Evolutionary conservation across 495 filamentous ascomycete genomes (phyloP).

Genomic region (Xylaria sp.): DNA sequence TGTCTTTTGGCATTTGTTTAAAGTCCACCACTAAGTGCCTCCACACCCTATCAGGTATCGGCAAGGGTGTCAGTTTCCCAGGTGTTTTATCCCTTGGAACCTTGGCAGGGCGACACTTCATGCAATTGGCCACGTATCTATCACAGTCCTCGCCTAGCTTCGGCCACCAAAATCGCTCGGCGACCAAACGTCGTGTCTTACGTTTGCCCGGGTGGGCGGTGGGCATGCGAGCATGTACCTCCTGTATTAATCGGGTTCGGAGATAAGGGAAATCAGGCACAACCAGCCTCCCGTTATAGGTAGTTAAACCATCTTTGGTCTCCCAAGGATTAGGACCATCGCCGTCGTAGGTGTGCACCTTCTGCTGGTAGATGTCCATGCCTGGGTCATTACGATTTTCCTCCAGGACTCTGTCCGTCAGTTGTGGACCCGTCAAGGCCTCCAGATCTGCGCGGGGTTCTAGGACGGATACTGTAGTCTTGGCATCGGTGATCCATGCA

Average conservation of each 20-base stretch:
- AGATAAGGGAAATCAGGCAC: neutral
- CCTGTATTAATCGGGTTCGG: neutral
- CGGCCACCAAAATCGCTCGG: neutral
- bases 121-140: neutral
- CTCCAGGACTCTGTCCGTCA: neutral
- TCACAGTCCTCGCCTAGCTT: neutral
- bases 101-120: neutral
- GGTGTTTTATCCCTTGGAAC: neutral
- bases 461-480: too few relatives aligned
- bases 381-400: neutral
- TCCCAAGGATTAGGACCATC: neutral
- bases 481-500: too few relatives aligned
- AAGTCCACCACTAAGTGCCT: constrained; percentile 5
- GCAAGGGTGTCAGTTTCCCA: neutral
- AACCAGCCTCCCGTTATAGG: neutral
- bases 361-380: neutral
- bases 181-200: neutral
- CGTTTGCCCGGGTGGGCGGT: neutral
- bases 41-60: neutral
- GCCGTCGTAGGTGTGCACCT: neutral
- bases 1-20: constrained; percentile 6
- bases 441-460: too few relatives aligned
- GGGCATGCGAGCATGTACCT: neutral
- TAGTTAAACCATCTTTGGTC: neutral
- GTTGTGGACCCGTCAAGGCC: neutral